Percentiles rank a stretch among this genome's conserved stretches.
Conservation (phyloP, 495 filamentous ascomycete genomes). For the Cladorrhinum samala region DNA sequence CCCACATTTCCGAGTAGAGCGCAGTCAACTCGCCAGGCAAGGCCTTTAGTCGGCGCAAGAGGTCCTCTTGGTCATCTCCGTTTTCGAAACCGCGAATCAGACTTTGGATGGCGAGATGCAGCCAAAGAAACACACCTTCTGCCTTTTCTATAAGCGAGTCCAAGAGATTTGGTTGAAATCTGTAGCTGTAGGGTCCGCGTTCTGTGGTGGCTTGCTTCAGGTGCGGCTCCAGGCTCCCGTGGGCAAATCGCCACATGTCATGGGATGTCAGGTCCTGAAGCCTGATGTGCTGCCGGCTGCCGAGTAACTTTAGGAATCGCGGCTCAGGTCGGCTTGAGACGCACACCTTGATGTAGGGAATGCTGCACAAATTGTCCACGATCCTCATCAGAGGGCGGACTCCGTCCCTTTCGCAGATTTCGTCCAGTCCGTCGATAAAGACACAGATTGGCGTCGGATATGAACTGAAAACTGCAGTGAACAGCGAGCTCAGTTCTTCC, state of each 20-base stretch:
- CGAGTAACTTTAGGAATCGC: neutral
- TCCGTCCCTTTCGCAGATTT: neutral
- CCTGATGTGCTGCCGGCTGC: neutral
- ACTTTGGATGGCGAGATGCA: slow-evolving; percentile 19
- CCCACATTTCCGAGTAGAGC: slow-evolving; percentile 21
- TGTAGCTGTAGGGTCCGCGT: neutral
- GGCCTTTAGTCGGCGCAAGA: slow-evolving; percentile 14
- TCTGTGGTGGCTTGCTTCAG: neutral
- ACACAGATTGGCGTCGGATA: neutral
- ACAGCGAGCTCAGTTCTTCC: neutral
- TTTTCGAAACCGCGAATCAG: slow-evolving; percentile 11
- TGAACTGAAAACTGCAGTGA: neutral
- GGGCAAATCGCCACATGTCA: neutral
- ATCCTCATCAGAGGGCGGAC: neutral
- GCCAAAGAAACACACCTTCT: slow-evolving; percentile 34
- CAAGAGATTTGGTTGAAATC: neutral
- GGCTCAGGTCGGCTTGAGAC: neutral
- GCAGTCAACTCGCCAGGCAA: slow-evolving; percentile 20
- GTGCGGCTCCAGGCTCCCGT: neutral
- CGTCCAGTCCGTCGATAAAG: neutral
- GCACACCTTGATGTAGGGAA: neutral
- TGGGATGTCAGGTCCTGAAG: neutral
- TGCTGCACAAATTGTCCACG: neutral
- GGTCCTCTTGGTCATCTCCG: slow-evolving; percentile 11
- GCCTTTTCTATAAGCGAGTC: slow-evolving; percentile 20